Evolutionary conservation across 169 alveolate species (phyloP).

Genomic region (Plasmodium vinckei): DNA sequence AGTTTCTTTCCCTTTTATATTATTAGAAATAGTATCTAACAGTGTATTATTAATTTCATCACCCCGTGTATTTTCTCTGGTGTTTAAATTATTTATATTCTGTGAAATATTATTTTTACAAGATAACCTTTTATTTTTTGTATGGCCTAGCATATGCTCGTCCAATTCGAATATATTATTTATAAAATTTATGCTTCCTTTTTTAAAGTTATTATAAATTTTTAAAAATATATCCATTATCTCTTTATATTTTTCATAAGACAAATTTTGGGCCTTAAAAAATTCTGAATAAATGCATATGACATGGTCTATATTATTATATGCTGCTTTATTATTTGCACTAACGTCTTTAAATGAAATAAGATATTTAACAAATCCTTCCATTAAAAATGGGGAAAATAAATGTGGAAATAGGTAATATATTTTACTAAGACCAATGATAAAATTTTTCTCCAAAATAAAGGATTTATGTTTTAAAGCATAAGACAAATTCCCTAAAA

Average conservation of each 20-base stretch:
- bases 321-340: not conserved
- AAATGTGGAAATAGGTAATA: slow-evolving; percentile 55
- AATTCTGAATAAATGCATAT: slow-evolving; percentile 21
- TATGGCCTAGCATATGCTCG: not conserved
- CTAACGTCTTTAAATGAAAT: slow-evolving; percentile 9
- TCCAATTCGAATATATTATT: not conserved
- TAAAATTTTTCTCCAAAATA: slow-evolving; percentile 33
- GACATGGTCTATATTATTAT: slow-evolving; percentile 36
- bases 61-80: not conserved
- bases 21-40: not conserved
- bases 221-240: slow-evolving; percentile 26
- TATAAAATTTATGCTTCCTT: not conserved
- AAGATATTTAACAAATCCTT: slow-evolving; percentile 50
- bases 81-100: too few species aligned
- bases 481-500: slow-evolving; percentile 48
- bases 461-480: slow-evolving; percentile 40
- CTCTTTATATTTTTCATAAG: slow-evolving; percentile 36
- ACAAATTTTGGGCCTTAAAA: slow-evolving; percentile 14
- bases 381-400: slow-evolving; percentile 30
- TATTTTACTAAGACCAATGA: slow-evolving; percentile 62
- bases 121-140: not conserved
- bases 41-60: not conserved
- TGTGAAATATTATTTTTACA: too few species aligned
- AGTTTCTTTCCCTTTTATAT: not conserved
- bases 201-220: not conserved